Evolutionary conservation across 2,329 filamentous ascomycete species (phyloP), one percentile per base, ranked within the genome.

Genomic region (Aschersonia sp.): DNA sequence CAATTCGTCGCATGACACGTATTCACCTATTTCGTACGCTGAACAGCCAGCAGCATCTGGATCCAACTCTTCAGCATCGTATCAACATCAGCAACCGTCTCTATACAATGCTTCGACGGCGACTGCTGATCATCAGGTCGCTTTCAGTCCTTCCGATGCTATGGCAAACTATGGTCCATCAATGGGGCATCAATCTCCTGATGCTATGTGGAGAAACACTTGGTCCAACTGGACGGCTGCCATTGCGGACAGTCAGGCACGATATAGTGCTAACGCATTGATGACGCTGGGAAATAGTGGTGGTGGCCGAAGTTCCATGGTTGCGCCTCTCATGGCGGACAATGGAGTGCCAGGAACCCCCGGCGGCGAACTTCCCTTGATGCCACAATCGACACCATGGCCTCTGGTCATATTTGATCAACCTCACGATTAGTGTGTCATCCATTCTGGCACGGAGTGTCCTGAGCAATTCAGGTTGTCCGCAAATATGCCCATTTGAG

Each of bases 141-240:
- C 2, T 22, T 22, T 22, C 22, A 4, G 51, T 7, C 51, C 43
- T 3, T 42, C 40, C 5, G 67, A 68, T 32, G 62, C 66, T 0
- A 54, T 71, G 45, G 57, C 67, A 4, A 56, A 62, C 2, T 72
- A 70, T 44, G 66, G 2, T 65, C 68, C 48, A 55, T 66, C 60
- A 59, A n/a, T 54, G 61, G n/a, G 46, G 46, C 54, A 59, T 32
- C 50, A 56, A 6, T 43, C 53, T 1, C 46, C 58, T 5, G 59
- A 62, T n/a, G 57, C 58, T 50, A 58, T 64, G 52, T 66, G 59
- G 62, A 65, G 62, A 6, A 75, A 70, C 50, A 64, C 70, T 0
- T 77, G 73, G 73, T 66, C 73, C 12, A 70, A 76, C 58, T 77
- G 74, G 74, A 70, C 72, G 7, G 64, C 67, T 0, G 70, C 72